Percentiles rank a stretch among this genome's conserved stretches.
Evolutionary conservation across 108 stramenopile genomes (phyloP).

Genomic region (Cyclotella sp.): DNA sequence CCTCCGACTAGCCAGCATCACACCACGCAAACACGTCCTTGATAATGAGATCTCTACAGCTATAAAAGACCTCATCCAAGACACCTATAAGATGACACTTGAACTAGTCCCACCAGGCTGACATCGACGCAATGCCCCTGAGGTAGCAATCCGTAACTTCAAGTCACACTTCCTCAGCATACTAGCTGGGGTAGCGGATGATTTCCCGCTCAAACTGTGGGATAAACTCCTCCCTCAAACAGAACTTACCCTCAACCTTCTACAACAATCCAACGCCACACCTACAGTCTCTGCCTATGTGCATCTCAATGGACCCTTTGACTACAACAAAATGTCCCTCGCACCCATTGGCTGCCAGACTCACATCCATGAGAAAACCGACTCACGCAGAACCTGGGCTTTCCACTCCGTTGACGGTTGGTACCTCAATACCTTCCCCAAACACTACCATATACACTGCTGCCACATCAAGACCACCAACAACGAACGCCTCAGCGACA

Average conservation of each 20-base stretch:
- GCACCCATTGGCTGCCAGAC: not conserved
- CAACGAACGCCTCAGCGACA: too few relatives aligned
- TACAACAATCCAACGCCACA: constrained; percentile 42
- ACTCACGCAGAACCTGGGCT: too few relatives aligned
- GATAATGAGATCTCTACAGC: not conserved
- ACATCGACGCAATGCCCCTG: constrained; percentile 12
- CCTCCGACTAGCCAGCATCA: not conserved
- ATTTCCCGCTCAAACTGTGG: constrained; percentile 13
- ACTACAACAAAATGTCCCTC: not conserved
- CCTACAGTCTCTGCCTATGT: constrained; percentile 47
- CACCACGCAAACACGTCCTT: not conserved
- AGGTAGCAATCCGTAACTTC: constrained; percentile 43
- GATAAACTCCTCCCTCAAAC: constrained; percentile 13
- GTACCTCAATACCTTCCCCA: too few relatives aligned
- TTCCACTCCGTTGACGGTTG: too few relatives aligned
- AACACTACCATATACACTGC: too few relatives aligned
- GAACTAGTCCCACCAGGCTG: not conserved
- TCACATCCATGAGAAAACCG: not conserved
- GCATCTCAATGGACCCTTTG: not conserved
- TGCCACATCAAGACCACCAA: too few relatives aligned
- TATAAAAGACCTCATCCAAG: not conserved
- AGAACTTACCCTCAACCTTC: constrained; percentile 35
- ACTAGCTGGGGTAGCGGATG: constrained; percentile 7
- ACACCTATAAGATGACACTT: not conserved
- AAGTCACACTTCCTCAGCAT: constrained; percentile 50